A percentile compares a stretch with the other conserved stretches of the same genome.
These are phyloP conservation scores for Amphirosellinia nigrospora DNA, from an alignment of 495 filamentous ascomycete genomes.

Conservation along the genomic window DNA sequence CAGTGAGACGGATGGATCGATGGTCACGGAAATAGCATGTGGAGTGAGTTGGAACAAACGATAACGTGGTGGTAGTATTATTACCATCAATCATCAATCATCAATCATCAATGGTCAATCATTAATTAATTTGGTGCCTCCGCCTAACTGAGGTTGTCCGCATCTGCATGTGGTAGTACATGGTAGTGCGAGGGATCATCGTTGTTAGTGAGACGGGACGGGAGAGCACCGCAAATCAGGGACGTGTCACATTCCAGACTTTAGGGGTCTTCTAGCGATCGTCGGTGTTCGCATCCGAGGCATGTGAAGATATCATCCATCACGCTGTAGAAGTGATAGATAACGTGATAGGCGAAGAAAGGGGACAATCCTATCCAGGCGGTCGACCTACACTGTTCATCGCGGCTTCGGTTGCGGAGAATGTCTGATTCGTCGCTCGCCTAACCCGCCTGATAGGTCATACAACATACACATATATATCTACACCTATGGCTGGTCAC, in stretches of 20 bases:
- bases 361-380: background rate
- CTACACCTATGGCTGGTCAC: background rate
- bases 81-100: background rate
- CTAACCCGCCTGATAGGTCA: background rate
- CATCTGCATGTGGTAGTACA: background rate
- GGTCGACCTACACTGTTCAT: background rate
- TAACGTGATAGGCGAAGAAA: background rate
- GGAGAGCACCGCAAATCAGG: slow-evolving; percentile 14
- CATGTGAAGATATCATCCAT: slow-evolving; percentile 8
- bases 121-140: too few relatives aligned
- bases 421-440: background rate
- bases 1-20: background rate
- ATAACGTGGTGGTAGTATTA: background rate
- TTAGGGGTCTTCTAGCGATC: background rate
- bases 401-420: background rate
- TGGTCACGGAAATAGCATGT: background rate
- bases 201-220: slow-evolving; percentile 2
- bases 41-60: background rate
- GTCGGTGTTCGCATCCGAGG: background rate
- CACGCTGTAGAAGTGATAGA: background rate
- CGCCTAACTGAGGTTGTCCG: background rate
- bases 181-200: background rate
- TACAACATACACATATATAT: background rate
- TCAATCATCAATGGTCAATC: background rate
- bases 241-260: background rate